phyloP scores from a whole-genome alignment of 257 asterid genomes.

The Thymus quinquecostatus region DNA sequence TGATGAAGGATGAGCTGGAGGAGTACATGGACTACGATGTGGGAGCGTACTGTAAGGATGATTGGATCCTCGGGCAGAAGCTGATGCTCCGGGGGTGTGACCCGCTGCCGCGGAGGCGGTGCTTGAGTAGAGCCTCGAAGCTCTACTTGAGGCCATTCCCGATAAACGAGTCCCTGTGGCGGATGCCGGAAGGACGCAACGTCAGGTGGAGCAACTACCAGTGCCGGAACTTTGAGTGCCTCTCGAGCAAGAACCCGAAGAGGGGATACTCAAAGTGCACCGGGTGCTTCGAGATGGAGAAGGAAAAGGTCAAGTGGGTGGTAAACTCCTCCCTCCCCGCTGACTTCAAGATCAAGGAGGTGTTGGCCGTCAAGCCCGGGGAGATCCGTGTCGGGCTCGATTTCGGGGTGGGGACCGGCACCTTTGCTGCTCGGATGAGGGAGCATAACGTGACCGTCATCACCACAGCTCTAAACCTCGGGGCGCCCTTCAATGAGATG shows the following conservation, averaged over 20 bases:
- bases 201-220: conserved; percentile 88
- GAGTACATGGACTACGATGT: conserved; percentile 87
- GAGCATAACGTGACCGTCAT: conserved; percentile 71
- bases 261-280: conserved; percentile 71
- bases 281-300: conserved; percentile 90
- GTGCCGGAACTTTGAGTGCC: conserved; percentile 75
- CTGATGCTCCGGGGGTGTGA: conserved; percentile 88
- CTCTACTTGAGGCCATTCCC: conserved; percentile 74
- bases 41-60: conserved; percentile 90
- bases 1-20: conserved; percentile 72
- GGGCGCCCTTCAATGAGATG: conserved; percentile 88
- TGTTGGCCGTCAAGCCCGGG: conserved; percentile 56
- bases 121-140: conserved; percentile 85
- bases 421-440: conserved; percentile 85
- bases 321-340: conserved; percentile 41
- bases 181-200: conserved; percentile 77
- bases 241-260: conserved; percentile 73
- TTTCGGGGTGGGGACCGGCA: conserved; percentile 80
- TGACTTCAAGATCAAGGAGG: conserved; percentile 61
- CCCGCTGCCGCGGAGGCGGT: conserved; percentile 81
- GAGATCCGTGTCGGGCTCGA: conserved; percentile 80
- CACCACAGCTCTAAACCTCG: conserved; percentile 77
- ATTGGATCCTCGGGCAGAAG: conserved; percentile 78
- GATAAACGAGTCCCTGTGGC: conserved; percentile 86
- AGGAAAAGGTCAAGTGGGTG: conserved; percentile 77